These are phyloP conservation scores for Fraxinus baroniana DNA, from an alignment of 305 asterid genomes.

Conservation along the genomic window DNA sequence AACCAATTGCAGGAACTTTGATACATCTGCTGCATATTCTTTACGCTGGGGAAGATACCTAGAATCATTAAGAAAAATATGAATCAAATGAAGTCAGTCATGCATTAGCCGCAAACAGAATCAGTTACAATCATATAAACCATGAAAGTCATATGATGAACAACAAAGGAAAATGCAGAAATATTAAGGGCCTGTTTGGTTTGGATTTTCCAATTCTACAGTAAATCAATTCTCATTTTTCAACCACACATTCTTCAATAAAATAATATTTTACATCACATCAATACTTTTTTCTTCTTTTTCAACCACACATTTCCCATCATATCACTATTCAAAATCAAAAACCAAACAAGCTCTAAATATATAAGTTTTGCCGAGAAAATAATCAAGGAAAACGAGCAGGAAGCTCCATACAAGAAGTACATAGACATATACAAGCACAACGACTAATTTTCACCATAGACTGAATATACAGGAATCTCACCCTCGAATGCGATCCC, in stretches of 20 bases:
- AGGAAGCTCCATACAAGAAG: not conserved
- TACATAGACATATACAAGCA: not conserved
- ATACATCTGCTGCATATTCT: constrained; percentile 42
- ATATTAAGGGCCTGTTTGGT: no score
- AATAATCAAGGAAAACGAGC: not conserved
- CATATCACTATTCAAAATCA: no score
- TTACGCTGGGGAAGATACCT: constrained; percentile 67
- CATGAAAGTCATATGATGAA: not conserved
- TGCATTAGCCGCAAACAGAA: not conserved
- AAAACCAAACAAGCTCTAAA: no score
- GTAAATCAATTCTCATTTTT: no score
- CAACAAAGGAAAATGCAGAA: not conserved
- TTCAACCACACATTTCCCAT: no score
- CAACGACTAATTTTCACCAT: not conserved
- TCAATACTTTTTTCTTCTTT: no score
- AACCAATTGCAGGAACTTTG: constrained; percentile 81
- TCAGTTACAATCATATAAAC: not conserved
- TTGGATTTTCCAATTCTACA: no score
- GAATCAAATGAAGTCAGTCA: not conserved
- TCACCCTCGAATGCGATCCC: constrained; percentile 77
- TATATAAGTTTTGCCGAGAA: not conserved
- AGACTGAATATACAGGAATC: constrained; percentile 20
- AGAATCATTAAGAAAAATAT: constrained; percentile 3
- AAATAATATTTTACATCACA: no score
- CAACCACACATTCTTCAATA: no score